Evolutionary conservation across 352 stramenopile species (phyloP), one percentile per base, ranked within the genome.

Genomic region (Globisporangium solare): DNA sequence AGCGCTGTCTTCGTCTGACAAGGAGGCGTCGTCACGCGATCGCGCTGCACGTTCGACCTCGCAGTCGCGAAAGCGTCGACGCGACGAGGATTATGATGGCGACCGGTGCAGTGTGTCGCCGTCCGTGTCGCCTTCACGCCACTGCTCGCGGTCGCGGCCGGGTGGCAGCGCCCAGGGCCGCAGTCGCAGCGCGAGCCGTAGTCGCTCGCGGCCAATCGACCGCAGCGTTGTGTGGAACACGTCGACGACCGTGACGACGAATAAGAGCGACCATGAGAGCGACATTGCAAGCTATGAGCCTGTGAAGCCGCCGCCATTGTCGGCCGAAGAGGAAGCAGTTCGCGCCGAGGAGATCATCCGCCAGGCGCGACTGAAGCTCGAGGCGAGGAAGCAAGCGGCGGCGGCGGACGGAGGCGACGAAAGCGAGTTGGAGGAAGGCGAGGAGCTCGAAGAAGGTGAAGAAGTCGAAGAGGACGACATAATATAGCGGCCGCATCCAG

Each of bases 271-370:
- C 27, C 6, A 8, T 35, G 27, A 35, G 0, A 35, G 10, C 27
- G 27, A 35, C 7, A 10, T 35, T 35, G 27, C 7, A 11, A 6
- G 27, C 27, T 35, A 35, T 35, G 27, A 35, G 27, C 5, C 7
- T 10, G 27, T 35, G 27, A 35, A 35, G 7, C 27, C 27, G 27
- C 27, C 3, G 10, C 27, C 4, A 35, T 11, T 78, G 31, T 71
- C 72, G 12, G 60, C 61, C n/a, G 67, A 68, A 15, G 65, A 88
- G 52, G 80, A 90, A 67, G 64, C 66, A 20, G 70, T 70, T 7
- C 74, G 69, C 18, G 78, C 74, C 0, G 78, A 88, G 51, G 78
- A 85, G 51, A 86, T 89, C 54, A 91, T 89, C 35, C 78, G 80
- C 10, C 70, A 86, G 37, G 80, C 80, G 17, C 64, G 78, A 22